Conservation (phyloP, 1,284 basidiomycete species). For the Sutorius eximius region DNA sequence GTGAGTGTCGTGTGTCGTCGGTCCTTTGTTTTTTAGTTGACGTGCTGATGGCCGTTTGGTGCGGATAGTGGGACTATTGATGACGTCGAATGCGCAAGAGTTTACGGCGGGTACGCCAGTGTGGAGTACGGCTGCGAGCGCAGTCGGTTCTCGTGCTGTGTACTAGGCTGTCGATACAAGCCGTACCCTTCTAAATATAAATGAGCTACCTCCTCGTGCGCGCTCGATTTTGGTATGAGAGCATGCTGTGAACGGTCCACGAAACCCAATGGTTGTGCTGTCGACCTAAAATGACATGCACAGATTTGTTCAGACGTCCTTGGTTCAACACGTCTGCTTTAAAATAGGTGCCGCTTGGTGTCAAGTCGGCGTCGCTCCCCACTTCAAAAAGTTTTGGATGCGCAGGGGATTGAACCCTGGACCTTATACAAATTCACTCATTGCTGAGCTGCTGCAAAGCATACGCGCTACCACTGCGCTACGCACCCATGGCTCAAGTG, state of each 20-base stretch:
- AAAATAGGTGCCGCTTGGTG: background rate
- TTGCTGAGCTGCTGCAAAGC: constrained; percentile 26
- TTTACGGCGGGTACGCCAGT: constrained; percentile 44
- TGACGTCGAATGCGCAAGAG: constrained; percentile 58
- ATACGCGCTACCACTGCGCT: constrained; percentile 39
- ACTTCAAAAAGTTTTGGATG: constrained; percentile 21
- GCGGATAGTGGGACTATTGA: constrained; percentile 63
- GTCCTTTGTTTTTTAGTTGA: background rate
- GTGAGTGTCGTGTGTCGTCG: constrained; percentile 46
- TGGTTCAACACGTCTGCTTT: background rate
- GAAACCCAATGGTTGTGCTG: too few species aligned
- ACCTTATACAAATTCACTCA: constrained; percentile 28
- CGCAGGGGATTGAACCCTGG: constrained; percentile 35
- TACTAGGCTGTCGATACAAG: constrained; percentile 10
- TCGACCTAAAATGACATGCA: too few species aligned
- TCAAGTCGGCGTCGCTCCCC: background rate
- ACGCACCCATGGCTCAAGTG: constrained; percentile 24
- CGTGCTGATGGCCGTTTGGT: constrained; percentile 1
- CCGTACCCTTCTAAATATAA: too few species aligned
- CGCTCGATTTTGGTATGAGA: too few species aligned
- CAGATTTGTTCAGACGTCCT: too few species aligned
- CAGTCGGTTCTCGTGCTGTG: constrained; percentile 25
- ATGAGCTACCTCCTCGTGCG: too few species aligned
- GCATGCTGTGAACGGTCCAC: too few species aligned
- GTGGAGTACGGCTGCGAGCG: constrained; percentile 22